These are phyloP conservation scores for Kwoniella pini DNA, from an alignment of 768 basidiomycete species.

Conservation along the genomic window DNA sequence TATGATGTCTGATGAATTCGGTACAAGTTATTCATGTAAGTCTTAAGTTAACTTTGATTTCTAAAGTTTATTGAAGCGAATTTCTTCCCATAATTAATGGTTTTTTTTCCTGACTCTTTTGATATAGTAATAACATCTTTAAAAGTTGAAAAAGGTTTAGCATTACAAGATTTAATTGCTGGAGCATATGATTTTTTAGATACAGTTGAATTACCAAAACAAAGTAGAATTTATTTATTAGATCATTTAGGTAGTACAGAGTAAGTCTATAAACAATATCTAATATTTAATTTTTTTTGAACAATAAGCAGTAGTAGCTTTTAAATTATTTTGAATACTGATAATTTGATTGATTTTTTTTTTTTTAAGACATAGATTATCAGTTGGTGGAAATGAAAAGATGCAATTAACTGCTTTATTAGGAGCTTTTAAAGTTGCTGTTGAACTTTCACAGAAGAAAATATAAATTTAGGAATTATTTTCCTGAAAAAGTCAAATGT, in stretches of 20 bases:
- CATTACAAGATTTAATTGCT: constrained; percentile 87
- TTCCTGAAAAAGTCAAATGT: no score
- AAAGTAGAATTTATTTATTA: constrained; percentile 84
- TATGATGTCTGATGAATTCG: constrained; percentile 96
- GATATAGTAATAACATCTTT: constrained; percentile 84
- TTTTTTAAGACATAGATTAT: constrained; percentile 72
- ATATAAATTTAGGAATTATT: background rate
- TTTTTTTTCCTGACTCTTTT: no score
- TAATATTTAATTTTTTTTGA: no score
- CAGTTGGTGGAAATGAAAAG: constrained; percentile 89
- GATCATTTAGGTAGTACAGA: constrained; percentile 95
- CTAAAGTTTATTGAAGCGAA: no score
- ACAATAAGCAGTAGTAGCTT: no score
- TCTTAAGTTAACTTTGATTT: background rate
- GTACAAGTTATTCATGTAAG: constrained; percentile 68
- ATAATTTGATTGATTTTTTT: no score
- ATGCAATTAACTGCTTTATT: constrained; percentile 88
- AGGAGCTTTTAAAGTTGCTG: constrained; percentile 88
- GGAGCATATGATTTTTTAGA: constrained; percentile 90
- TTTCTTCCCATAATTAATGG: no score
- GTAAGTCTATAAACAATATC: no score
- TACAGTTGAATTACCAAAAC: constrained; percentile 78
- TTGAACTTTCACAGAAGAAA: constrained; percentile 61
- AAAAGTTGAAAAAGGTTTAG: constrained; percentile 89
- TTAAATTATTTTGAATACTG: no score